Conservation (phyloP, 306 rosid species). For the Rosa persica region DNA sequence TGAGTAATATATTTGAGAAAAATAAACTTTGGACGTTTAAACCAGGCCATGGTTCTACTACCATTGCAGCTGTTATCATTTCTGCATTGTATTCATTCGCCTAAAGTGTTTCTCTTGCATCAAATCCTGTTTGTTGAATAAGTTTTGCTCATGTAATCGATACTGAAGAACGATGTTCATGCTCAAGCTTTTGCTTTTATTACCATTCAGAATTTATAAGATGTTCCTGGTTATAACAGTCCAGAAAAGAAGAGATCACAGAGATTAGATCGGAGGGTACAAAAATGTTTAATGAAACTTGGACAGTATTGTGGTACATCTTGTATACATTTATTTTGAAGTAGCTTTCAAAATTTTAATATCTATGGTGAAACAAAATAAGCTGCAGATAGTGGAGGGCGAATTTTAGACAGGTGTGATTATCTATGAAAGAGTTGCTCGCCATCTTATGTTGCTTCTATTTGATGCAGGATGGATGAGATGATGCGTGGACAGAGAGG, state of each 20-base stretch:
- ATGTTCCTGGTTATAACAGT: not conserved
- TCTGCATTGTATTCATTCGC: not conserved
- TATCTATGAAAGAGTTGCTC: conserved; percentile 21
- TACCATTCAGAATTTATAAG: not conserved
- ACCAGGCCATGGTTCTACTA: not conserved
- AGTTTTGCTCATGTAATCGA: not conserved
- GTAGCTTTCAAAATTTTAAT: not conserved
- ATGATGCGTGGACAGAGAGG: conserved; percentile 98
- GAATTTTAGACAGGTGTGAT: conserved; percentile 21
- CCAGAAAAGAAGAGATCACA: not conserved
- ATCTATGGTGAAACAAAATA: not conserved
- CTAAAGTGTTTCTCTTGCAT: not conserved
- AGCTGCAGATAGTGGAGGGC: not conserved
- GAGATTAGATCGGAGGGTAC: not conserved
- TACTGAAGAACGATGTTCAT: not conserved
- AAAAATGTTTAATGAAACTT: not conserved
- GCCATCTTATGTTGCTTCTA: conserved; percentile 14
- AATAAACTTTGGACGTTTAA: conserved; percentile 10
- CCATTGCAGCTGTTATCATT: not conserved
- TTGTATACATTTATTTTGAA: not conserved
- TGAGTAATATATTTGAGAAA: conserved; percentile 16
- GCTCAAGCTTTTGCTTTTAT: not conserved
- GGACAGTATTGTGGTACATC: not conserved
- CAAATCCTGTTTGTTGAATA: not conserved
- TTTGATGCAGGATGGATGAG: conserved; percentile 85